These are phyloP conservation scores for Dipodascus albidus DNA, from an alignment of 805 yeast species.

Conservation along the genomic window DNA sequence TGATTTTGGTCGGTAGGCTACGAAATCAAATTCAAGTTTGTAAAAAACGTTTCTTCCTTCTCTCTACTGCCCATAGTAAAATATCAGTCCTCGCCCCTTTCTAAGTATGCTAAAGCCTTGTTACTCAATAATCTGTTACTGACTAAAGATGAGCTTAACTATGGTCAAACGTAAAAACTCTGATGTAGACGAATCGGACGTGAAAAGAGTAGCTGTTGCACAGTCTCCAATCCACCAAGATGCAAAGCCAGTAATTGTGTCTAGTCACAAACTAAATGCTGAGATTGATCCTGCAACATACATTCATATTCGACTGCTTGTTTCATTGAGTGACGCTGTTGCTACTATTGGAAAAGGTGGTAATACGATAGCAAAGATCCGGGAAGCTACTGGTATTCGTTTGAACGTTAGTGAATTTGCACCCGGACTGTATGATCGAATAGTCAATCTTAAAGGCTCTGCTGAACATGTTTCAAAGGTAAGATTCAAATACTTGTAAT, in stretches of 20 bases:
- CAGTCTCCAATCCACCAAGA: background rate
- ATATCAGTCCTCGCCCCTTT: too few relatives aligned
- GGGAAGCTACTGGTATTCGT: conserved; percentile 50
- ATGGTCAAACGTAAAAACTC: background rate
- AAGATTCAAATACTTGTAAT: background rate
- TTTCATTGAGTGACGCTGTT: conserved; percentile 67
- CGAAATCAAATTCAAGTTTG: too few relatives aligned
- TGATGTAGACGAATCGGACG: background rate
- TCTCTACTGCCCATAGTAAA: too few relatives aligned
- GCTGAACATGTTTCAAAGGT: conserved; percentile 62
- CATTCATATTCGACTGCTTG: conserved; percentile 61
- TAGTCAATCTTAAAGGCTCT: conserved; percentile 61
- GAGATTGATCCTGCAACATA: conserved; percentile 41
- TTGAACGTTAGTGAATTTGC: conserved; percentile 65
- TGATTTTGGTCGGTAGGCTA: too few relatives aligned
- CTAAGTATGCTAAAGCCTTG: too few relatives aligned
- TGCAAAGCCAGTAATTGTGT: background rate
- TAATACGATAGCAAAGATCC: conserved; percentile 54
- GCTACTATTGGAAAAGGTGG: conserved; percentile 71
- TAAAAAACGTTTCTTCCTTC: too few relatives aligned
- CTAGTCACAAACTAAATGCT: background rate
- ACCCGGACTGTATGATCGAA: conserved; percentile 61
- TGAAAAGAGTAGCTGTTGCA: background rate
- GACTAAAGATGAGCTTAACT: too few relatives aligned
- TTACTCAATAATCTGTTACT: too few relatives aligned